Conservation (phyloP, 352 stramenopile species). For the Globisporangium iwayamae region DNA sequence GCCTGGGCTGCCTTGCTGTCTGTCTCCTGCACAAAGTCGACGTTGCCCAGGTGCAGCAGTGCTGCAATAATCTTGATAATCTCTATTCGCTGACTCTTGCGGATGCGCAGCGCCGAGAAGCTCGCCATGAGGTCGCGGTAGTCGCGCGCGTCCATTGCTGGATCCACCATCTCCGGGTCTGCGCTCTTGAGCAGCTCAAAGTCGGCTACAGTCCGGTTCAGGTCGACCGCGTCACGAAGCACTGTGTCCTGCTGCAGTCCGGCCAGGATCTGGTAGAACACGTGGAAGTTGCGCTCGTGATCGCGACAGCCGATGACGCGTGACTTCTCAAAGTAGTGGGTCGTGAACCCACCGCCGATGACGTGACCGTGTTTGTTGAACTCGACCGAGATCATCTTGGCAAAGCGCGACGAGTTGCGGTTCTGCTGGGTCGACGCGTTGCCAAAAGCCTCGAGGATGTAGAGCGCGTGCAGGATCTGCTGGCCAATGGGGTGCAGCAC, state of each 20-base stretch:
- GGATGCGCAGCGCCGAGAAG: conserved; percentile 73
- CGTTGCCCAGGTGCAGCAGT: conserved; percentile 74
- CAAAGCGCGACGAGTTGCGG: conserved; percentile 70
- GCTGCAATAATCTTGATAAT: conserved; percentile 76
- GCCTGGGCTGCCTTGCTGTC: conserved; percentile 24
- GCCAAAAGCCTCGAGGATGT: conserved; percentile 76
- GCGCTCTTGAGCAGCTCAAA: conserved; percentile 60
- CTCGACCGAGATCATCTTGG: conserved; percentile 83
- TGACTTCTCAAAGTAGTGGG: conserved; percentile 79
- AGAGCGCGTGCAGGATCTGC: conserved; percentile 78
- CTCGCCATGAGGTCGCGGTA: conserved; percentile 80
- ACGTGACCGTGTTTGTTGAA: conserved; percentile 76
- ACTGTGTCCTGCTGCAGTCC: conserved; percentile 69
- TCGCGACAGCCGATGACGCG: conserved; percentile 73
- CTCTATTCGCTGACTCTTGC: conserved; percentile 76
- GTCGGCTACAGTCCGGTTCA: conserved; percentile 54
- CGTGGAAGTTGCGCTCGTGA: conserved; percentile 91
- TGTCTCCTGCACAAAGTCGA: conserved; percentile 65
- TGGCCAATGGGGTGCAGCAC: conserved; percentile 74
- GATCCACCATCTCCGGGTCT: conserved; percentile 35
- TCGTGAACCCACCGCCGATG: conserved; percentile 78
- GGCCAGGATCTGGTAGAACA: conserved; percentile 91
- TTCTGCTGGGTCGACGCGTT: conserved; percentile 62
- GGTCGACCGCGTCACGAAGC: conserved; percentile 59
- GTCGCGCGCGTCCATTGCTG: conserved; percentile 57